Conservation (phyloP, 1,284 basidiomycete genomes). For the Lignosus rhinocerotis region DNA sequence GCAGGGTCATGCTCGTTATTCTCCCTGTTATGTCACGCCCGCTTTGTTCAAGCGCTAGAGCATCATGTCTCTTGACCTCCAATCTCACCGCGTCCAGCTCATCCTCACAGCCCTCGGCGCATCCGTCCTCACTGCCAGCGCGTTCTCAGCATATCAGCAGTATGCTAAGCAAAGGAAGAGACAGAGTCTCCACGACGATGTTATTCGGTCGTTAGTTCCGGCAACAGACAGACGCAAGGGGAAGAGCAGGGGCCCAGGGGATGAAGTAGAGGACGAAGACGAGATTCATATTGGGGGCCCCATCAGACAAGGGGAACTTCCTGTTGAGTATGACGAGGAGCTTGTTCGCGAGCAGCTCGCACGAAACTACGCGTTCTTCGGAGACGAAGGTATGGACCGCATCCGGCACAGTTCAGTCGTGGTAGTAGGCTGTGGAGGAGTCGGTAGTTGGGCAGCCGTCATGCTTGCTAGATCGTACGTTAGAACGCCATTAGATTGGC, state of each 20-base stretch:
- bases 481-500: not conserved
- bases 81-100: slow-evolving; percentile 55
- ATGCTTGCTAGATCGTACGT: slow-evolving; percentile 90
- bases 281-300: slow-evolving; percentile 9
- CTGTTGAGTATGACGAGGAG: slow-evolving; percentile 63
- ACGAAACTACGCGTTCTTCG: slow-evolving; percentile 94
- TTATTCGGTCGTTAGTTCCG: slow-evolving; percentile 49
- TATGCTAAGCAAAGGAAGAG: slow-evolving; percentile 51
- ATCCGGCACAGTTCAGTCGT: slow-evolving; percentile 81
- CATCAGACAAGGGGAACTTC: slow-evolving; percentile 3
- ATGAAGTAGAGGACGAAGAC: slow-evolving; percentile 11
- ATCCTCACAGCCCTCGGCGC: slow-evolving; percentile 62
- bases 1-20: not conserved
- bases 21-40: not conserved
- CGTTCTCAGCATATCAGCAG: slow-evolving; percentile 57
- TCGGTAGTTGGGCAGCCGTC: slow-evolving; percentile 93
- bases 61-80: slow-evolving; percentile 28
- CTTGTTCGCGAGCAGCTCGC: slow-evolving; percentile 87
- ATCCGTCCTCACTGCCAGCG: slow-evolving; percentile 57
- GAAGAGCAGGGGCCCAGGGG: slow-evolving; percentile 4
- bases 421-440: slow-evolving; percentile 93
- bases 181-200: slow-evolving; percentile 55
- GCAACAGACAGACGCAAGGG: slow-evolving; percentile 5
- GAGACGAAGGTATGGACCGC: slow-evolving; percentile 84
- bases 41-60: not conserved